phyloP scores from a whole-genome alignment of 2,329 filamentous ascomycete genomes.

The Emmonsiellopsis sp. region DNA sequence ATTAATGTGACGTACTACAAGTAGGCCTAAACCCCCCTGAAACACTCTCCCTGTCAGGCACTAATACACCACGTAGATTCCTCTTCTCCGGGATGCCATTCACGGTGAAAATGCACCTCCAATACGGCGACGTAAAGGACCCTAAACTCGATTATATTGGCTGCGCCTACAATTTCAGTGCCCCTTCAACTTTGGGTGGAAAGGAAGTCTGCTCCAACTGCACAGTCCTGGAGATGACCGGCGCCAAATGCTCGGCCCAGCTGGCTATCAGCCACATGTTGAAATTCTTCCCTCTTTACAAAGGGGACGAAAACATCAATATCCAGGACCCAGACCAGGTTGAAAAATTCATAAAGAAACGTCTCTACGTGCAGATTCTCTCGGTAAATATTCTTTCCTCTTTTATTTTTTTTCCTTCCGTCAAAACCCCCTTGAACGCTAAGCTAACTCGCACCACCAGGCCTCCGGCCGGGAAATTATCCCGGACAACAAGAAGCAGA shows the following conservation, averaged over 20 bases:
- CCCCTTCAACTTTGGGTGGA: not conserved
- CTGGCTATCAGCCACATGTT: conserved; percentile 1
- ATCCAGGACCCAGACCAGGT: not conserved
- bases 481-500: not conserved
- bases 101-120: not conserved
- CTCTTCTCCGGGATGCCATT: conserved; percentile 1
- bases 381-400: not conserved
- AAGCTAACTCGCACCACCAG: not conserved
- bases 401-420: not conserved
- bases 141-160: not conserved
- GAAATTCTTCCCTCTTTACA: conserved; percentile 1
- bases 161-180: not conserved
- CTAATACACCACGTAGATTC: not conserved
- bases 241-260: not conserved
- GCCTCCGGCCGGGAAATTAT: not conserved
- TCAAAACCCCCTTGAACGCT: not conserved
- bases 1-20: conserved; percentile 2
- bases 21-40: not conserved
- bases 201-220: conserved; percentile 2
- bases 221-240: not conserved
- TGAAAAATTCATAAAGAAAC: conserved; percentile 1
- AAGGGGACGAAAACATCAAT: conserved; percentile 1
- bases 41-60: not conserved
- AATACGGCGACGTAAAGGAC: not conserved
- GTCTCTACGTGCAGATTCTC: not conserved